Base-by-base conservation (phyloP, 2,329 filamentous ascomycete species). In the Aspergillus thermomutatus region DNA sequence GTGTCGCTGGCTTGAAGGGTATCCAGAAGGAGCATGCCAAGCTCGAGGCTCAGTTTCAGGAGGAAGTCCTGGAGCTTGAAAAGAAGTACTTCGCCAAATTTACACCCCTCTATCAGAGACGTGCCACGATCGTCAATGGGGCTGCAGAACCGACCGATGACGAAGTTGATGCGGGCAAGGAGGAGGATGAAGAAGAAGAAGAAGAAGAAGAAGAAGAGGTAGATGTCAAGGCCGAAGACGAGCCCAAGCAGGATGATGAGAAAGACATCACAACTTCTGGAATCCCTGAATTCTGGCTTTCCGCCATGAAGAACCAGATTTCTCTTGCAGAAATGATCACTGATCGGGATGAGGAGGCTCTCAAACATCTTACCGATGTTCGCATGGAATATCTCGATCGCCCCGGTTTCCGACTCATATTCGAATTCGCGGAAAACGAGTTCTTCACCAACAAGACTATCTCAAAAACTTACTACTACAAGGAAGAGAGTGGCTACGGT, bases 51-150 rank as follows among this genome's bases (percentile, higher is more conserved):
- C 89, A 97, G 79, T 97, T 99, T 79, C 95, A 99, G 77, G 92
- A 97, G 78, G 95, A 97, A 80, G 92, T 99, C 60, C 85, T 99
- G 57, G 88, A 97, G 77, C 86, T 99, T 27, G 94, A 99, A 84
- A 99, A 99, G 86, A 97, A 97, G 81, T 99, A 96, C 80, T 97
- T 97, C 70, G 91, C 90, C 79, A 97, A 97, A 80, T 99, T 97
- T 80, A 96, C 91, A 54, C 94, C 94, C 59, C 86, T 99, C 50
- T 99, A 99, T 80, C 82, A 97, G 83, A 94, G 94, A 83, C 92
- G 94, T 77, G 86, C 92, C 61, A 84, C 87, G 69, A 97, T 99
- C 68, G 83, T 99, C 77, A 97, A 97, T 78, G 94, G 94, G 67
- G 79, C 80, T 62, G 76, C 81, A 59, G 94, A 99, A 81, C 94